Conservation (phyloP, 208 protist genomes). For the Leishmania tarentolae region DNA sequence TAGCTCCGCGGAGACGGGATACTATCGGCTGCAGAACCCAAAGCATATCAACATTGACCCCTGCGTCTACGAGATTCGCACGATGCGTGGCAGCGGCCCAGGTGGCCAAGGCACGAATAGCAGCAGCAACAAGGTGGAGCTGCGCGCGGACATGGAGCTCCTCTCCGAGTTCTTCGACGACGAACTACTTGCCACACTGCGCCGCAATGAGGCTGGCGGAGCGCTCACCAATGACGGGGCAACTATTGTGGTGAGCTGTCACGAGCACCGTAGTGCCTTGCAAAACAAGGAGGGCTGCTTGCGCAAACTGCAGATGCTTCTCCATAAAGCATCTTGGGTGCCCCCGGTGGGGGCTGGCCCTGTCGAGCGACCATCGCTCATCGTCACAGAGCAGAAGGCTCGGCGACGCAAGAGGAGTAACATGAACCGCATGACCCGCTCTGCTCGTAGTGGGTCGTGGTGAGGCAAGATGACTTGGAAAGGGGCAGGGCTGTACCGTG, state of each 20-base stretch:
- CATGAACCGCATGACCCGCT: constrained; percentile 44
- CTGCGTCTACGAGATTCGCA: constrained; percentile 53
- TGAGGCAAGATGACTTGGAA: constrained; percentile 7
- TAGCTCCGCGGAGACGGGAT: constrained; percentile 61
- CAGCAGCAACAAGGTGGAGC: constrained; percentile 88
- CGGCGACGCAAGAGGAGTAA: constrained; percentile 59
- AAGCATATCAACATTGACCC: constrained; percentile 50
- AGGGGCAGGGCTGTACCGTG: background rate
- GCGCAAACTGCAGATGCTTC: constrained; percentile 53
- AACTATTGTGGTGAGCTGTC: constrained; percentile 62
- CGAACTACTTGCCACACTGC: constrained; percentile 45
- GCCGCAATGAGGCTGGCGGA: constrained; percentile 41
- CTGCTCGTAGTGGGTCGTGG: constrained; percentile 51
- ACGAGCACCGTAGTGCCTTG: constrained; percentile 75
- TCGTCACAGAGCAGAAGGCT: constrained; percentile 55
- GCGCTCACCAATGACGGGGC: constrained; percentile 52
- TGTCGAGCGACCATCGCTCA: constrained; percentile 46
- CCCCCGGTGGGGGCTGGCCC: constrained; percentile 62
- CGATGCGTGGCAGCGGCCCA: constrained; percentile 75
- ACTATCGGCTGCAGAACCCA: constrained; percentile 53
- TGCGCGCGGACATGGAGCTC: constrained; percentile 58
- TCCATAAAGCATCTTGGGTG: constrained; percentile 79
- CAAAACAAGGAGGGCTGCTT: constrained; percentile 83
- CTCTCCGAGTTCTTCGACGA: constrained; percentile 62
- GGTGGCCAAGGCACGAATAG: constrained; percentile 85